Conservation (phyloP, 2,329 filamentous ascomycete species). For the Curvularia verruculosa region DNA sequence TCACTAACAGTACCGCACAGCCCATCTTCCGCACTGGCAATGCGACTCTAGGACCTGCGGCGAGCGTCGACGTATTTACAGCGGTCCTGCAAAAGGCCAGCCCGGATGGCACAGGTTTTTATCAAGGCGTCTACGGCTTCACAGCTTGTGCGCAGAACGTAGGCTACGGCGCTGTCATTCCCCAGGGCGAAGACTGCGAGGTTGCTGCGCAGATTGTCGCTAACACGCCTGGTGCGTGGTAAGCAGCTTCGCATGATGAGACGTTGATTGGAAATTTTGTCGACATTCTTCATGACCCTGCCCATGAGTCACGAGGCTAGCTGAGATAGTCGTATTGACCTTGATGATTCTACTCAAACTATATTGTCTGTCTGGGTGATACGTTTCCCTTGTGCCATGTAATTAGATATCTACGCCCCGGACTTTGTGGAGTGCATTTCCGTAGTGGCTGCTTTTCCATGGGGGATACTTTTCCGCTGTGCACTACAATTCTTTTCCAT, state of each 20-base stretch:
- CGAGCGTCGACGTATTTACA: slow-evolving; percentile 2
- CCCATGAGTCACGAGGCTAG: background rate
- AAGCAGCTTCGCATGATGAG: background rate
- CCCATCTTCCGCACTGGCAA: slow-evolving; percentile 13
- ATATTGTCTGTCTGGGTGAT: background rate
- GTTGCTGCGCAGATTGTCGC: slow-evolving; percentile 8
- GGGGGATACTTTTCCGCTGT: background rate
- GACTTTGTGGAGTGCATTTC: background rate
- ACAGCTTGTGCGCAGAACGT: slow-evolving; percentile 19
- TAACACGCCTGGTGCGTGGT: slow-evolving; percentile 14
- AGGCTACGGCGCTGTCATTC: slow-evolving; percentile 13
- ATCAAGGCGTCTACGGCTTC: slow-evolving; percentile 13
- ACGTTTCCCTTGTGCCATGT: background rate
- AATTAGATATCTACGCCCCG: background rate
- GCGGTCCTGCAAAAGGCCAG: slow-evolving; percentile 11
- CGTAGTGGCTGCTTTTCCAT: background rate
- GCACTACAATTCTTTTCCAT: background rate
- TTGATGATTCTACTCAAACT: background rate
- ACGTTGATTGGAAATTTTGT: background rate
- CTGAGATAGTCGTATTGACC: background rate
- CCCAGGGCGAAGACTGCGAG: slow-evolving; percentile 19
- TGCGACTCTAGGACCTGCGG: slow-evolving; percentile 17
- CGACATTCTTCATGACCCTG: background rate
- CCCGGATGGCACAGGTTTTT: slow-evolving; percentile 7
- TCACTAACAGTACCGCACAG: slow-evolving; percentile 16